Evolutionary conservation across 345 rosid species (phyloP).

Genomic region (Citrus glauca): DNA sequence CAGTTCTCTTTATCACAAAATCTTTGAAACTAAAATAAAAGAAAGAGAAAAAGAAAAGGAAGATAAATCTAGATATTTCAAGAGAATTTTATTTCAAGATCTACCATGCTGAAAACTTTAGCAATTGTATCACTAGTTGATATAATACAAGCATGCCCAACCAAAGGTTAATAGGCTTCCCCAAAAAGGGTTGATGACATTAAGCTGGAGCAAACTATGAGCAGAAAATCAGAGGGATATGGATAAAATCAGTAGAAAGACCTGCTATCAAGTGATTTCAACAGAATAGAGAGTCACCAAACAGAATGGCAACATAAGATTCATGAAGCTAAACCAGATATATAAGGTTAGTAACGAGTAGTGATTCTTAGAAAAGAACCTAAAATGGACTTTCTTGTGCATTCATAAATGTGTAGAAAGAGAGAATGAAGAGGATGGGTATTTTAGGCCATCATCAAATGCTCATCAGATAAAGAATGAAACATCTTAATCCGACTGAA

Average conservation of each 20-base stretch:
- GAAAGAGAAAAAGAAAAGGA: not conserved
- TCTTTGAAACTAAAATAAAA: not conserved
- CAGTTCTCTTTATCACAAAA: not conserved
- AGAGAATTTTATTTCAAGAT: not conserved
- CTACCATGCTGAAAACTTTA: conserved; percentile 3
- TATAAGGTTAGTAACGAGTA: not conserved
- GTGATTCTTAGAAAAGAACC: not conserved
- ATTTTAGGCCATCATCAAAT: not conserved
- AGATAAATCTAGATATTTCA: not conserved
- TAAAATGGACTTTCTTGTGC: not conserved
- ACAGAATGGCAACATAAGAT: not conserved
- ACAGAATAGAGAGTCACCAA: not conserved
- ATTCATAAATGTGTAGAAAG: not conserved
- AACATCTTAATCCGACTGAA: not conserved
- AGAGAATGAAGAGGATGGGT: not conserved
- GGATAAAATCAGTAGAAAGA: conserved; percentile 3
- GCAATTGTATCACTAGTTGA: conserved; percentile 11
- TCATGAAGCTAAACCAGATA: not conserved
- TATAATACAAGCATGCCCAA: conserved; percentile 11
- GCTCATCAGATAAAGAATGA: not conserved
- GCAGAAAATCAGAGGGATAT: not conserved
- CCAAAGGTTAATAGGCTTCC: conserved; percentile 10
- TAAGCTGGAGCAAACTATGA: not conserved
- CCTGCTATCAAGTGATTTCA: not conserved
- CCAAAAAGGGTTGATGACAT: not conserved